Percentiles rank a stretch among this genome's conserved stretches.
These are phyloP conservation scores for Talaromyces sp. DNA, from an alignment of 2,329 filamentous ascomycete species.

Conservation along the genomic window DNA sequence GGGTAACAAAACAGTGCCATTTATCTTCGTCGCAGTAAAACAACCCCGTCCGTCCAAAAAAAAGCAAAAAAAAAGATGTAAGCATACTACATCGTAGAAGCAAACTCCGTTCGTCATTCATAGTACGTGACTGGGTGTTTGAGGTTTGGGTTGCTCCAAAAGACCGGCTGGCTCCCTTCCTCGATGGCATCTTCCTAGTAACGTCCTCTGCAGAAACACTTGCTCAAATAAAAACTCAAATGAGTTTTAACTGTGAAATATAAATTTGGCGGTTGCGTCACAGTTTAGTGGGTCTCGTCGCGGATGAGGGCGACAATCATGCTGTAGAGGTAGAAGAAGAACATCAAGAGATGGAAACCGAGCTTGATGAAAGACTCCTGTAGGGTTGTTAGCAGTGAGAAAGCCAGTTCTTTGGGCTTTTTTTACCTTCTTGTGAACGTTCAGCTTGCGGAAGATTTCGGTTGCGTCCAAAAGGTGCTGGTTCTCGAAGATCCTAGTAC, in stretches of 20 bases:
- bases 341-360: conserved; percentile 97
- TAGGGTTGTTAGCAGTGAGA: conserved; percentile 10
- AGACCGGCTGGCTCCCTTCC: background rate
- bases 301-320: conserved; percentile 96
- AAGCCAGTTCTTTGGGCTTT: conserved; percentile 1
- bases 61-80: background rate
- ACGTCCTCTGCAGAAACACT: background rate
- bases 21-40: background rate
- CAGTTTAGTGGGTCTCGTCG: conserved; percentile 76
- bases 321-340: conserved; percentile 99
- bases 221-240: background rate
- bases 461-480: conserved; percentile 95
- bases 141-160: background rate
- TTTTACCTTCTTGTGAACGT: conserved; percentile 93
- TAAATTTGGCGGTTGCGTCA: conserved; percentile 17
- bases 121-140: background rate
- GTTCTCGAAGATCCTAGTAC: conserved; percentile 83
- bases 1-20: conserved; percentile 3
- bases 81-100: background rate
- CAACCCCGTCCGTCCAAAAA: background rate
- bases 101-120: conserved; percentile 1
- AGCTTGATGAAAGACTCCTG: conserved; percentile 99
- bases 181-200: background rate
- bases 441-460: conserved; percentile 98
- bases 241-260: background rate